These are phyloP conservation scores for Lactifluus pinguis DNA, from an alignment of 768 basidiomycete species.

Conservation along the genomic window DNA sequence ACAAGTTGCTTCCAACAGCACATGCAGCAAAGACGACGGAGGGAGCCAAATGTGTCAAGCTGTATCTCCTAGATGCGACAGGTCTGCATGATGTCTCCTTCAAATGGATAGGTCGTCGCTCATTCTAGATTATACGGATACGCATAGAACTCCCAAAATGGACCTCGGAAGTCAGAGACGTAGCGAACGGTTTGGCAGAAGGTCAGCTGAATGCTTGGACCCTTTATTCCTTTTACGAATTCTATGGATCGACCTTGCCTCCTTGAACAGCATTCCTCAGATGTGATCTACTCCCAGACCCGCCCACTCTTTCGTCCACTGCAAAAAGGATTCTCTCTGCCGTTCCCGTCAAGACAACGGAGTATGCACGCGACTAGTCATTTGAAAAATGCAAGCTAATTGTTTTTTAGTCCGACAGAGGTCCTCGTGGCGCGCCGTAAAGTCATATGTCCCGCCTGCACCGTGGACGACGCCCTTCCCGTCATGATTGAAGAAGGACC, in stretches of 20 bases:
- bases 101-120: constrained; percentile 35
- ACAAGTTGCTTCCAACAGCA: constrained; percentile 76
- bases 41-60: constrained; percentile 29
- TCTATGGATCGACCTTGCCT: not conserved
- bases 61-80: constrained; percentile 63
- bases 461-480: constrained; percentile 44
- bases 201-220: constrained; percentile 28
- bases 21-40: constrained; percentile 34
- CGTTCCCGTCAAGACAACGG: constrained; percentile 35
- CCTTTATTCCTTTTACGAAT: not conserved
- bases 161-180: constrained; percentile 43
- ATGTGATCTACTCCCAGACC: constrained; percentile 41
- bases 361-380: constrained; percentile 28
- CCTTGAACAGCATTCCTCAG: constrained; percentile 8
- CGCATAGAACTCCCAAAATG: constrained; percentile 30
- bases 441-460: constrained; percentile 54
- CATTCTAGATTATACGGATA: not conserved
- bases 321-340: constrained; percentile 43
- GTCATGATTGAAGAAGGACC: constrained; percentile 50
- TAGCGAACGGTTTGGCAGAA: constrained; percentile 41
- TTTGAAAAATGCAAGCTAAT: not conserved
- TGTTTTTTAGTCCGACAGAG: constrained; percentile 42
- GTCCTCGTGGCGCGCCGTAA: constrained; percentile 49
- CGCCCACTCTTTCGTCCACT: constrained; percentile 42
- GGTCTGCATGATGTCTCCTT: constrained; percentile 30